Conservation (phyloP, 1,284 basidiomycete species). For the Hortiboletus rubellus region DNA sequence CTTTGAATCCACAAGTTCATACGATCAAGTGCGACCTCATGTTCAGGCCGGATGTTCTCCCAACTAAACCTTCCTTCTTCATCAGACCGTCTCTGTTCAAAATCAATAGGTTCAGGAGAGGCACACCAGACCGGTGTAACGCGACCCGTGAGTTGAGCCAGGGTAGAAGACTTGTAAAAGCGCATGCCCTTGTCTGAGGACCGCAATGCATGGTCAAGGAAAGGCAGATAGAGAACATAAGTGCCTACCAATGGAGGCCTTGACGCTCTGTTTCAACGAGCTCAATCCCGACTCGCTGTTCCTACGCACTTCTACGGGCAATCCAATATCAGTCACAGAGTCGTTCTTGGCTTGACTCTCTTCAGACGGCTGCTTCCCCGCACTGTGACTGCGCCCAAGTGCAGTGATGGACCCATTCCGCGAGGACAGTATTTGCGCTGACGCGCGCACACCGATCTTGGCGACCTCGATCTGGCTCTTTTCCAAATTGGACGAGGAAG, state of each 20-base stretch:
- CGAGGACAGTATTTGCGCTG: slow-evolving; percentile 30
- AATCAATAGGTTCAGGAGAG: slow-evolving; percentile 35
- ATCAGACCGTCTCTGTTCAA: slow-evolving; percentile 34
- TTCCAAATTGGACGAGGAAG: slow-evolving; percentile 25
- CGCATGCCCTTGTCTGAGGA: slow-evolving; percentile 45
- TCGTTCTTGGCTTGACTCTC: slow-evolving; percentile 7
- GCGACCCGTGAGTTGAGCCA: slow-evolving; percentile 44
- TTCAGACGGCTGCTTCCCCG: slow-evolving; percentile 10
- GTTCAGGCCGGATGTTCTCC: slow-evolving; percentile 36
- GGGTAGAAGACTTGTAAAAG: slow-evolving; percentile 53
- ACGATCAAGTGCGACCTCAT: slow-evolving; percentile 55
- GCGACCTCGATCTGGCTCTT: slow-evolving; percentile 33
- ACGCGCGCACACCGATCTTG: slow-evolving; percentile 28
- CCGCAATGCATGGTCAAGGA: neutral
- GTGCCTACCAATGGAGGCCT: slow-evolving; percentile 63
- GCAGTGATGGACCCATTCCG: slow-evolving; percentile 25
- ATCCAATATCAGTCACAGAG: slow-evolving; percentile 23
- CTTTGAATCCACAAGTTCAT: slow-evolving; percentile 77
- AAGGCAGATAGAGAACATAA: neutral
- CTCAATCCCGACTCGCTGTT: slow-evolving; percentile 29
- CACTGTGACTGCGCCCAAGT: slow-evolving; percentile 13
- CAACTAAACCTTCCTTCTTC: slow-evolving; percentile 37
- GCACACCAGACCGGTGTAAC: slow-evolving; percentile 41
- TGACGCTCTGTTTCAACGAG: slow-evolving; percentile 63
- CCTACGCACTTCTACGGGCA: slow-evolving; percentile 27